Evolutionary conservation across 2,329 filamentous ascomycete species (phyloP), one percentile per base, ranked within the genome.

Genomic region (Diaporthe humulicola): DNA sequence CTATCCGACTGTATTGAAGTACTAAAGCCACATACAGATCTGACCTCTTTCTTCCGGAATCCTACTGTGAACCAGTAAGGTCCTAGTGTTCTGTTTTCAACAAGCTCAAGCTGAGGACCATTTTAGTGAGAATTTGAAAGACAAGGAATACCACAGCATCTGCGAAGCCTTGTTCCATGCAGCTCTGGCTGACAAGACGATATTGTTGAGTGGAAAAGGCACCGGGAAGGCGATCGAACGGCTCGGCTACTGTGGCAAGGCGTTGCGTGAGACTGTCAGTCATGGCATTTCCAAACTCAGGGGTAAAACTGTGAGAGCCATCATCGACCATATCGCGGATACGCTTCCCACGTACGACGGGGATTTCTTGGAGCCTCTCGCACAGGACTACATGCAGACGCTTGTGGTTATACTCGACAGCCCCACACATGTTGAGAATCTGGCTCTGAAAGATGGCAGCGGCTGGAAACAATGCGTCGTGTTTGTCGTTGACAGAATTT

Each of bases 251-350:
- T 94, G 92, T 79, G 93, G 93, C 40, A 90, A 91, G 61, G 92
- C 93, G 10, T 84, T 98, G 73, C 92, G 95, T 71, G 87, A 92
- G 36, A 90, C 93, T 33, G 89, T 97, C 64, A 91, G 93, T 77
- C 89, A 93, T 71, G 93, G 94, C 30, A 87, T 93, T 42, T 84
- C 88, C 28, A 92, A 90, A 75, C 84, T 98, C 77, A 93, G 92
- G 79, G 87, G 88, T 75, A 97, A 95, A 82, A 96, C 95, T 0
- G 87, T 96, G n/a, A 90, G 93, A 78, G 91, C 93, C 8, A 86
- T 98, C 22, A 87, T 98, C 77, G 92, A 95, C 77, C 95, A 98
- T 83, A 93, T 98, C 76, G 92, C 91, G 4, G 92, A 98, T 77
- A 91, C 92, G 25, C 87, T 98, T 4, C 90, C 92, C 2, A 89